These are phyloP conservation scores for Marsdenia floribunda DNA, from an alignment of 257 asterid genomes.

Conservation along the genomic window DNA sequence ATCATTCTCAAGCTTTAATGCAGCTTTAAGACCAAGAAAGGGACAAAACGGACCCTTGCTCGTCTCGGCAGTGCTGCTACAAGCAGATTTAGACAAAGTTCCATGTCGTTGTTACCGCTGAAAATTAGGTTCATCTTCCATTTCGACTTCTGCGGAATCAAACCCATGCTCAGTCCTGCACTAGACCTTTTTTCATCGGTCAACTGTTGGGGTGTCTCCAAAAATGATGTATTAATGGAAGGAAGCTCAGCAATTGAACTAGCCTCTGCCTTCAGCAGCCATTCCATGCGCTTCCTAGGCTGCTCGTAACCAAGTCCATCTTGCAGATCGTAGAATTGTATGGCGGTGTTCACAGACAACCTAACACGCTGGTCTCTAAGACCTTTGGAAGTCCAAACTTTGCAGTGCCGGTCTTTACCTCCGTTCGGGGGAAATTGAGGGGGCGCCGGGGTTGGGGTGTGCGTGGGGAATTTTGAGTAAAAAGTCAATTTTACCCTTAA, in stretches of 20 bases:
- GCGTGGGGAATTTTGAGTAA: too few relatives aligned
- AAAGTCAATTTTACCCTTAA: too few relatives aligned
- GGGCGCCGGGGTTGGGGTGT: too few relatives aligned
- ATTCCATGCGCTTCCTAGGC: slow-evolving; percentile 80
- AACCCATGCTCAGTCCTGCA: slow-evolving; percentile 43
- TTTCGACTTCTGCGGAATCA: slow-evolving; percentile 47
- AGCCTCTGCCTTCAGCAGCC: slow-evolving; percentile 75
- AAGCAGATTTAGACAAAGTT: slow-evolving; percentile 31
- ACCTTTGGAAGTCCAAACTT: slow-evolving; percentile 64
- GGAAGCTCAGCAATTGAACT: slow-evolving; percentile 66
- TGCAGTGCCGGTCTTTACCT: slow-evolving; percentile 81
- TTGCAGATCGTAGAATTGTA: slow-evolving; percentile 67
- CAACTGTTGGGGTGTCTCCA: slow-evolving; percentile 52
- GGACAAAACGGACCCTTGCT: slow-evolving; percentile 57
- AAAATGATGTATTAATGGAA: slow-evolving; percentile 43
- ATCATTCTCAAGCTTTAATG: slow-evolving; percentile 45
- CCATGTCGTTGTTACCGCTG: slow-evolving; percentile 23
- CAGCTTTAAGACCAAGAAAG: slow-evolving; percentile 56
- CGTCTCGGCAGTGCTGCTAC: slow-evolving; percentile 55
- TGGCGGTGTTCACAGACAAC: slow-evolving; percentile 63
- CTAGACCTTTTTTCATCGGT: slow-evolving; percentile 67
- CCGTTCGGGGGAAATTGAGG: too few relatives aligned
- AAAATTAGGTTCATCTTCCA: slow-evolving; percentile 37
- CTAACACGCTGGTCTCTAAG: slow-evolving; percentile 69
- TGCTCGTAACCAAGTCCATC: slow-evolving; percentile 70